Base-by-base conservation (phyloP, 2,329 filamentous ascomycete species). In the Penicillium sp. region DNA sequence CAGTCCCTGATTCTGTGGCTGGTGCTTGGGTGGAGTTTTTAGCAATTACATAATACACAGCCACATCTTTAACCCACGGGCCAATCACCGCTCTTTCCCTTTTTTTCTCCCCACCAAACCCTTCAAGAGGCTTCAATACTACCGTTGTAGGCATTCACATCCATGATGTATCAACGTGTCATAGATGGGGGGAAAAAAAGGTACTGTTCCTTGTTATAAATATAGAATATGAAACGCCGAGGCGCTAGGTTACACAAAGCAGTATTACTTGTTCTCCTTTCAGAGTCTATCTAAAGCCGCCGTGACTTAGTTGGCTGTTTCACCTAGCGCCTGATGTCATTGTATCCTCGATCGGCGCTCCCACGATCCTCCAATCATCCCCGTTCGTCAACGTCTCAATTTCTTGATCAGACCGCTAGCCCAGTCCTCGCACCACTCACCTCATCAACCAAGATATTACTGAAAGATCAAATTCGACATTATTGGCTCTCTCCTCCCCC, bases 261-360 rank as follows among this genome's bases (percentile, higher is more conserved):
- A 49, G 35, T 8, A 23, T 44, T 12, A 23, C 44, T n/a, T 42
- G 35, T 41, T 41, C 35, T 23, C 19, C 31, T 48, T 53, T 42
- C 19, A 35, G 19, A 49, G 6, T 61, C 50, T 51, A 17, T 36
- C 48, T 59, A 48, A 59, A 61, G 61, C 61, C 61, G 55, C 59
- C 45, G 52, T 45, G 41, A 53, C 49, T 58, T 55, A 48, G 12
- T 33, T 33, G 47, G 58, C 51, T 56, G 70, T 73, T 73, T 72
- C 70, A 72, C 62, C 55, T 68, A 61, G 68, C 72, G 71, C 72
- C 62, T 73, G 71, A 73, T 73, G 70, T 73, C 71, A 74, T 72
- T 62, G 52, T 52, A 55, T 53, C 57, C 43, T 44, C 58, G 67
- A 69, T 69, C 69, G 62, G 64, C 61, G 55, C 52, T 55, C 59